Evolutionary conservation across 1,284 basidiomycete species (phyloP).

Genomic region (Pisolithus thermaeus): DNA sequence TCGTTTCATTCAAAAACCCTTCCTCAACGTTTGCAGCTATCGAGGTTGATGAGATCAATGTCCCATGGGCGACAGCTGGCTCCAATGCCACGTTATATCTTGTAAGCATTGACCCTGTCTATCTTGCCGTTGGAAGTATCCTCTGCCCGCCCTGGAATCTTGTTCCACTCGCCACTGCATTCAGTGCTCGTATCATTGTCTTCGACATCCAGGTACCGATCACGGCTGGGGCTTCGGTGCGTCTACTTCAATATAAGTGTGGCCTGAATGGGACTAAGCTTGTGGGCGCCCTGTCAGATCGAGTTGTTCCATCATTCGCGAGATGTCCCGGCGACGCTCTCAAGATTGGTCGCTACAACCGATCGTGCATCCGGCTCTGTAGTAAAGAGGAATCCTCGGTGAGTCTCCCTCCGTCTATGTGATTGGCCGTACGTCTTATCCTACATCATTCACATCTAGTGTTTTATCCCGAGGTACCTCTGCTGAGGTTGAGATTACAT

Average conservation of each 20-base stretch:
- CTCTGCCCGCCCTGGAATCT: conserved; percentile 71
- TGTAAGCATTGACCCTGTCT: conserved; percentile 78
- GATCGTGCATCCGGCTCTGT: conserved; percentile 77
- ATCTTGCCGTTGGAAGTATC: conserved; percentile 85
- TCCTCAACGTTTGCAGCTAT: conserved; percentile 55
- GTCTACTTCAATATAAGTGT: conserved; percentile 14
- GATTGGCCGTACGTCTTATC: background rate
- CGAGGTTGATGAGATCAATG: conserved; percentile 74
- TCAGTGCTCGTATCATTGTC: conserved; percentile 86
- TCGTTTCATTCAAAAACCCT: background rate
- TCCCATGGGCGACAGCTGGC: conserved; percentile 88
- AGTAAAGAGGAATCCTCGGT: conserved; percentile 80
- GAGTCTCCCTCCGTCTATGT: conserved; percentile 12
- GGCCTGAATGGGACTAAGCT: background rate
- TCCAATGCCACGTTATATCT: conserved; percentile 86
- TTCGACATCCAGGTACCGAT: conserved; percentile 93
- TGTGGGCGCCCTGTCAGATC: conserved; percentile 42
- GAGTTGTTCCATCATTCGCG: conserved; percentile 94
- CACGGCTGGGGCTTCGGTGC: conserved; percentile 78
- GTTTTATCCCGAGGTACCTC: conserved; percentile 81
- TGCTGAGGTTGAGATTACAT: conserved; percentile 79
- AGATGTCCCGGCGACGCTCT: conserved; percentile 85
- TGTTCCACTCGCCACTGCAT: conserved; percentile 72
- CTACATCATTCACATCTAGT: conserved; percentile 34
- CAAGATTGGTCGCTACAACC: conserved; percentile 71